phyloP scores from a whole-genome alignment of 495 filamentous ascomycete species.

The Apiosordaria backusii region DNA sequence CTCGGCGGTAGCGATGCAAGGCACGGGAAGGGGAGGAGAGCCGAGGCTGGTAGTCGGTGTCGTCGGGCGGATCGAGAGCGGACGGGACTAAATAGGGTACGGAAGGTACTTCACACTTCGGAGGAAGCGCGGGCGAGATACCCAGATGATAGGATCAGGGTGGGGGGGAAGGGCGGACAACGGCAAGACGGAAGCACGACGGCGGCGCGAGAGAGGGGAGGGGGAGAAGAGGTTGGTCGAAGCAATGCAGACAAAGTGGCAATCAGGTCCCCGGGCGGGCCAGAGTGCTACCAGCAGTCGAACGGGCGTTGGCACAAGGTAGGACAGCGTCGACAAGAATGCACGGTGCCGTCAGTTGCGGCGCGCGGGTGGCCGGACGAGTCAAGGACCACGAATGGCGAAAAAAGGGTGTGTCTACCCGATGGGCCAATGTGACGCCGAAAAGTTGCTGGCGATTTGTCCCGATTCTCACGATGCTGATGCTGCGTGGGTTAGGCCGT shows the following conservation, averaged over 20 bases:
- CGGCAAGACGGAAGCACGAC: slow-evolving; percentile 5
- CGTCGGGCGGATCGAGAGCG: slow-evolving; percentile 19
- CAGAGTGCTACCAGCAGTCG: slow-evolving; percentile 11
- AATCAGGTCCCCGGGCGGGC: slow-evolving; percentile 9
- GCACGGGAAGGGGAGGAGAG: slow-evolving; percentile 15
- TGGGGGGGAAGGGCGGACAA: not conserved
- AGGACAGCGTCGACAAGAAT: slow-evolving; percentile 28
- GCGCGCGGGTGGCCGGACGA: slow-evolving; percentile 17
- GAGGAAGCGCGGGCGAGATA: not conserved
- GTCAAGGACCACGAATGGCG: slow-evolving; percentile 14
- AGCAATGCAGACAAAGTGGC: slow-evolving; percentile 5
- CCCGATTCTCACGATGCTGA: not conserved
- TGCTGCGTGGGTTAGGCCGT: not conserved
- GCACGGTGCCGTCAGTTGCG: slow-evolving; percentile 27
- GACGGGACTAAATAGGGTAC: slow-evolving; percentile 19
- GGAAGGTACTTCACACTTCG: slow-evolving; percentile 8
- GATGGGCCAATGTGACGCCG: slow-evolving; percentile 24
- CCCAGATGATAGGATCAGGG: slow-evolving; percentile 3
- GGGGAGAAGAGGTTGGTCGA: not conserved
- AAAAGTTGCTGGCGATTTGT: slow-evolving; percentile 16
- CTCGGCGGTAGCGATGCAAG: slow-evolving; percentile 25
- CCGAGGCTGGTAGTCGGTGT: slow-evolving; percentile 24
- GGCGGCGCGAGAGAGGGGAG: slow-evolving; percentile 5
- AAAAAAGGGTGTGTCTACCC: slow-evolving; percentile 14
- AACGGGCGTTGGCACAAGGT: slow-evolving; percentile 29